phyloP scores from a whole-genome alignment of 148 eudicot species.

The Chenopodium album region DNA sequence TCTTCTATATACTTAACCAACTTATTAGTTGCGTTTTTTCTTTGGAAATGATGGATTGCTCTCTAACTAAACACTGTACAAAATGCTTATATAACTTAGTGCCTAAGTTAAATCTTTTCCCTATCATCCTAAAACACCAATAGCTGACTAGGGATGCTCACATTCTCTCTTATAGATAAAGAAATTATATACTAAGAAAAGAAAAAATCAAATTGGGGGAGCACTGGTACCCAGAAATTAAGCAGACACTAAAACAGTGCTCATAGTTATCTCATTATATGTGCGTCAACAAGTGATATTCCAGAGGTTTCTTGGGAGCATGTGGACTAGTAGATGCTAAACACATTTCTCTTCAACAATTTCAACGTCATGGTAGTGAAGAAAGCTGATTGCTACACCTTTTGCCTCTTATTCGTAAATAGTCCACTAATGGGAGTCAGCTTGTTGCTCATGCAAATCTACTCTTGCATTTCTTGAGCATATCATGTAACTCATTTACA shows the following conservation, averaged over 20 bases:
- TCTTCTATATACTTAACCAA: neutral
- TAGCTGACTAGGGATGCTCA: neutral
- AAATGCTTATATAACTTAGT: neutral
- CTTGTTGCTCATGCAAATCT: conserved; percentile 6
- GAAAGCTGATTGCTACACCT: neutral
- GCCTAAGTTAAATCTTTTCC: neutral
- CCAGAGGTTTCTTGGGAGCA: neutral
- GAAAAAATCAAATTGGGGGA: neutral
- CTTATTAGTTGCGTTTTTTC: neutral
- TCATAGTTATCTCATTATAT: neutral
- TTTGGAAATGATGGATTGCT: neutral
- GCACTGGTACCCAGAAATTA: neutral
- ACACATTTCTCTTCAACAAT: neutral
- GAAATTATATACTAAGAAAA: neutral
- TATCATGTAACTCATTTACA: neutral
- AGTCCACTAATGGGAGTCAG: neutral
- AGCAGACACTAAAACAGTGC: neutral
- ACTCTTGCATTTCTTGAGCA: neutral
- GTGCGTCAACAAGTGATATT: neutral
- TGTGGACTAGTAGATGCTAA: neutral
- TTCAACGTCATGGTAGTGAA: neutral
- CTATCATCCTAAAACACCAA: neutral
- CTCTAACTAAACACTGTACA: neutral
- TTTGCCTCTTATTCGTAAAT: neutral
- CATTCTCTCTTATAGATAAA: neutral